These are phyloP conservation scores for Phaeodactylum tricornutum DNA, from an alignment of 108 stramenopile genomes.

Conservation along the genomic window DNA sequence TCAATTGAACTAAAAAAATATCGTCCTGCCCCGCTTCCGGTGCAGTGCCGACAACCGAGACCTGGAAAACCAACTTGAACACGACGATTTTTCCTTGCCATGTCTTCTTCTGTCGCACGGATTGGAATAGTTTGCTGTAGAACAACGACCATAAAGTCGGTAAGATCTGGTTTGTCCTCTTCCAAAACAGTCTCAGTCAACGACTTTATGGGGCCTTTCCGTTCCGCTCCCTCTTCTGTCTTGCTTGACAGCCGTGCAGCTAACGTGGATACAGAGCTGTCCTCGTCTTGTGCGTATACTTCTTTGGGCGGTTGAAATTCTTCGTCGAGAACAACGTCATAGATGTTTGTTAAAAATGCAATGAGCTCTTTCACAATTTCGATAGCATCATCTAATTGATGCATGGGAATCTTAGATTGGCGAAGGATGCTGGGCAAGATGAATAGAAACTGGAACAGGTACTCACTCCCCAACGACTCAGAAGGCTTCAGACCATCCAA, in stretches of 20 bases:
- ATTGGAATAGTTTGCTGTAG: conserved; percentile 25
- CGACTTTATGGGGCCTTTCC: too few species aligned
- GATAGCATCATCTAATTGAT: conserved; percentile 15
- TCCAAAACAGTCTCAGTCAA: too few species aligned
- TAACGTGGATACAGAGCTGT: conserved; percentile 3
- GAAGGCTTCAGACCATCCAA: conserved; percentile 6
- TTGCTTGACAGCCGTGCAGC: conserved; percentile 5
- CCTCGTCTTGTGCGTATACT: conserved; percentile 17
- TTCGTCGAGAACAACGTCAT: conserved; percentile 9
- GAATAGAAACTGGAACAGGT: conserved; percentile 24
- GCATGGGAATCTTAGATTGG: conserved; percentile 11
- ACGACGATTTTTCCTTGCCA: conserved; percentile 12
- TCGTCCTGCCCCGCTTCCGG: conserved; percentile 32
- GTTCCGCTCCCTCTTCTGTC: too few species aligned
- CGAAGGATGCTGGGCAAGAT: conserved; percentile 23
- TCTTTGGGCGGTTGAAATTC: conserved; percentile 16
- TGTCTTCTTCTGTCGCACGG: conserved; percentile 21
- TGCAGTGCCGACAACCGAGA: conserved; percentile 37
- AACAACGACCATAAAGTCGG: conserved; percentile 25
- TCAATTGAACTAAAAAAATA: conserved; percentile 31
- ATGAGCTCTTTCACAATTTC: conserved; percentile 17
- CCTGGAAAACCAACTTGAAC: conserved; percentile 23
- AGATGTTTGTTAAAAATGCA: conserved; percentile 12
- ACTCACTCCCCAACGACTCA: too few species aligned
- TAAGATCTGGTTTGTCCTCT: conserved; percentile 18